These are phyloP conservation scores for Sporothrix euskadiensis DNA, from an alignment of 2,329 filamentous ascomycete species.

Conservation along the genomic window DNA sequence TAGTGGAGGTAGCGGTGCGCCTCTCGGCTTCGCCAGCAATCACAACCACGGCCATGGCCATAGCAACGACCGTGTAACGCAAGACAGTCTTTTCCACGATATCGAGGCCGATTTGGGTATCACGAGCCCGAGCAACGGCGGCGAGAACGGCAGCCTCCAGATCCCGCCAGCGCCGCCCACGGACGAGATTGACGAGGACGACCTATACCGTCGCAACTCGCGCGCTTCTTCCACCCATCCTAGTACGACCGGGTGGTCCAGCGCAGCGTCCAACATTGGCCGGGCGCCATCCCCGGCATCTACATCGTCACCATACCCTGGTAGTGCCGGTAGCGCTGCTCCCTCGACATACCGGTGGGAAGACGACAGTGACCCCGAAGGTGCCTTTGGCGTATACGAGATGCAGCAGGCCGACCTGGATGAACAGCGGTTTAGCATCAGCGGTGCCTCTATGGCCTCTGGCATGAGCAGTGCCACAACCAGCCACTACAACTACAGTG, in stretches of 20 bases:
- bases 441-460: conserved; percentile 48
- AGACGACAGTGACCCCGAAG: conserved; percentile 82
- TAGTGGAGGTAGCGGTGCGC: neutral
- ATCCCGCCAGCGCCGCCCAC: conserved; percentile 15
- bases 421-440: conserved; percentile 59
- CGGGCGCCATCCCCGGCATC: conserved; percentile 33
- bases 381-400: conserved; percentile 77
- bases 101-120: conserved; percentile 57
- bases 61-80: conserved; percentile 41
- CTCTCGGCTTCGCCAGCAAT: conserved; percentile 25
- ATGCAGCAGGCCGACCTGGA: conserved; percentile 84
- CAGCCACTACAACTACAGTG: conserved; percentile 23
- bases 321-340: conserved; percentile 19
- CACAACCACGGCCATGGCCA: conserved; percentile 31
- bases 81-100: conserved; percentile 59
- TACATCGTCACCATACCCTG: conserved; percentile 5
- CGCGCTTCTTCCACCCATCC: conserved; percentile 49
- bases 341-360: conserved; percentile 45
- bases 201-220: conserved; percentile 44
- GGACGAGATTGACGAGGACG: conserved; percentile 17
- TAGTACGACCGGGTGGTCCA: conserved; percentile 39
- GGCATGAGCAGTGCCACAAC: conserved; percentile 26
- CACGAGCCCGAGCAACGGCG: conserved; percentile 49
- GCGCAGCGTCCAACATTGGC: conserved; percentile 45
- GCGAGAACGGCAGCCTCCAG: conserved; percentile 50